Percentiles rank a stretch among this genome's conserved stretches.
These are phyloP conservation scores for Nephelium lappaceum DNA, from an alignment of 345 rosid species.

Conservation along the genomic window DNA sequence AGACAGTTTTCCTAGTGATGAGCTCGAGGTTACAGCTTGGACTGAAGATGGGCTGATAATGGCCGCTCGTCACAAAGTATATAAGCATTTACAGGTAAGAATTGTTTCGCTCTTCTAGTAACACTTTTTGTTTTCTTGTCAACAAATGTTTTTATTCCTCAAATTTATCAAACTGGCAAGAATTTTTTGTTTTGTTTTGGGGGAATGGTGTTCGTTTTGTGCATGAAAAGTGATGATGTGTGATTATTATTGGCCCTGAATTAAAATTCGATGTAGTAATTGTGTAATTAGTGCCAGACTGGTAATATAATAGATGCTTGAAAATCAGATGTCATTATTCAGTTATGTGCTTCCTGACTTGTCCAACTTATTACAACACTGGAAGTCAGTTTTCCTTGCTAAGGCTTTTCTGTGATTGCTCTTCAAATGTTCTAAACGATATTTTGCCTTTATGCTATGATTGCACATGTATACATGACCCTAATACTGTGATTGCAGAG, in stretches of 20 bases:
- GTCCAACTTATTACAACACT: not conserved
- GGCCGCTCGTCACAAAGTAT: slow-evolving; percentile 90
- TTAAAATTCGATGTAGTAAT: not conserved
- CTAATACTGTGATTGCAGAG: no score
- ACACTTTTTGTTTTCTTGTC: not conserved
- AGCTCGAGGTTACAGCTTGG: slow-evolving; percentile 90
- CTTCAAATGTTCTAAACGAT: no score
- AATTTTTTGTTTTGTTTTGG: not conserved
- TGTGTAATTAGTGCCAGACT: not conserved
- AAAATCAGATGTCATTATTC: not conserved
- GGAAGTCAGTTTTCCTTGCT: not conserved
- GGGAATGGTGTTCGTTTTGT: not conserved
- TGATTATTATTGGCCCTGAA: not conserved
- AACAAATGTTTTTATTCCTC: not conserved
- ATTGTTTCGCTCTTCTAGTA: not conserved
- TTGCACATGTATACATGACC: no score
- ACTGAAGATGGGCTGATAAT: slow-evolving; percentile 89
- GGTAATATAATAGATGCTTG: not conserved
- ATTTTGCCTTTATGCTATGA: no score
- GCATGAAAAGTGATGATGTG: not conserved
- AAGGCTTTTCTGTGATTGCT: not conserved
- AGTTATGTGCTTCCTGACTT: not conserved
- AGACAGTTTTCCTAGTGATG: slow-evolving; percentile 71
- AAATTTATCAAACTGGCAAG: not conserved
- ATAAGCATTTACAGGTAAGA: slow-evolving; percentile 79